Evolutionary conservation across 257 asterid genomes (phyloP).

Genomic region (Solanum okadae): DNA sequence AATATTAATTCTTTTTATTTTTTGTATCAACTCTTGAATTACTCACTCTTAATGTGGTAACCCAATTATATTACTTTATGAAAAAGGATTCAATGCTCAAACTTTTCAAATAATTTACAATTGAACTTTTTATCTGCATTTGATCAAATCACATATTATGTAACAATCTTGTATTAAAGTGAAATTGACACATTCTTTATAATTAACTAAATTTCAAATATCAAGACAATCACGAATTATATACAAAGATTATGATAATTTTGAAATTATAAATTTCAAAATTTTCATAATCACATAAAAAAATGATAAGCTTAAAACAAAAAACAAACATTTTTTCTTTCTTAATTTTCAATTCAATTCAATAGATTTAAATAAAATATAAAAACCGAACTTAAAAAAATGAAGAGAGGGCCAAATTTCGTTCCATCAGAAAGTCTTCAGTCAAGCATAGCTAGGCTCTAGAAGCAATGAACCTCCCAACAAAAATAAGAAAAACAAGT

Average conservation of each 20-base stretch:
- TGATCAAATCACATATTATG: neutral
- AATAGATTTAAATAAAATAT: neutral
- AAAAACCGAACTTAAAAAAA: neutral
- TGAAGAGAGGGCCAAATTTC: neutral
- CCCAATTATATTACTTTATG: neutral
- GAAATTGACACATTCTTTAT: neutral
- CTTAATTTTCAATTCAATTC: neutral
- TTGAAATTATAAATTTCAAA: too few relatives aligned
- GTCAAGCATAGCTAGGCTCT: neutral
- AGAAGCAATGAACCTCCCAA: neutral
- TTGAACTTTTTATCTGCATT: neutral
- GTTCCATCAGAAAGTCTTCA: neutral
- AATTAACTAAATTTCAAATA: too few relatives aligned
- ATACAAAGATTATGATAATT: too few relatives aligned
- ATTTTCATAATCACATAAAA: neutral
- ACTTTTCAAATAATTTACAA: too few relatives aligned
- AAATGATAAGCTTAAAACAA: neutral
- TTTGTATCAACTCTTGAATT: neutral
- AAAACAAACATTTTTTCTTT: neutral
- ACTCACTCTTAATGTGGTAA: neutral
- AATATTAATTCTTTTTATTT: too few relatives aligned
- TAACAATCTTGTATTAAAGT: neutral
- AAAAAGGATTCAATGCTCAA: neutral
- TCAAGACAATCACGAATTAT: neutral
- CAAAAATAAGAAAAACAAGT: neutral